Evolutionary conservation across 441 rosid species (phyloP).

Genomic region (Brassica hybrid): DNA sequence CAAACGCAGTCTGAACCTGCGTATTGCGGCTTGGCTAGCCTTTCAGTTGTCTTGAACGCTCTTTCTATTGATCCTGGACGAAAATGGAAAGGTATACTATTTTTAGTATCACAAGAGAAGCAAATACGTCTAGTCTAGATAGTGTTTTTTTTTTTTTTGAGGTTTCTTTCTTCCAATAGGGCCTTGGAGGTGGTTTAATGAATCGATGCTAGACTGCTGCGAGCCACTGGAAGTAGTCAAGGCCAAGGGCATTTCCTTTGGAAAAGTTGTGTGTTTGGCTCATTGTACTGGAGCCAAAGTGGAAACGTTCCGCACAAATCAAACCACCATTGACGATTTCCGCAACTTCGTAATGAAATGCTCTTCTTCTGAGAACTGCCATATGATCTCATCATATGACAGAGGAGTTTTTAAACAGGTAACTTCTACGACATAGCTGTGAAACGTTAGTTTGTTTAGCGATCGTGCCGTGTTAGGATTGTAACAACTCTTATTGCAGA

Average conservation of each 20-base stretch:
- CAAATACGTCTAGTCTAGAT: background rate
- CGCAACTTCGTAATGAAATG: slow-evolving; percentile 66
- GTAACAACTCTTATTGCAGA: slow-evolving; percentile 46
- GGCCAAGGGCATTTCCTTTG: slow-evolving; percentile 85
- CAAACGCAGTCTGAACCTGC: slow-evolving; percentile 85
- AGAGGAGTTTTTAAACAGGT: slow-evolving; percentile 82
- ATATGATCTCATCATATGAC: slow-evolving; percentile 83
- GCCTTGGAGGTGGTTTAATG: slow-evolving; percentile 99
- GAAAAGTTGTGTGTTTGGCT: slow-evolving; percentile 86
- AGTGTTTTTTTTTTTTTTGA: background rate
- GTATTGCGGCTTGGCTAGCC: slow-evolving; percentile 73
- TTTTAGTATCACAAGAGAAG: background rate
- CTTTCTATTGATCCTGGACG: slow-evolving; percentile 72
- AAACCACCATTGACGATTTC: slow-evolving; percentile 71
- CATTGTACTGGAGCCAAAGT: slow-evolving; percentile 93
- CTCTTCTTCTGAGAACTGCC: slow-evolving; percentile 71
- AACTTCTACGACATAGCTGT: background rate
- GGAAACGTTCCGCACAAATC: slow-evolving; percentile 80
- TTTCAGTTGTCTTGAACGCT: slow-evolving; percentile 73
- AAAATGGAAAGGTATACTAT: slow-evolving; percentile 66
- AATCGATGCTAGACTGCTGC: slow-evolving; percentile 92
- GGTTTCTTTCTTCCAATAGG: slow-evolving; percentile 47
- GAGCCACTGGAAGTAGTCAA: slow-evolving; percentile 87
- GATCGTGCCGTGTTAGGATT: background rate
- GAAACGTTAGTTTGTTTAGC: background rate